These are phyloP conservation scores for Solanum paucissectum DNA, from an alignment of 257 asterid species.

Conservation along the genomic window DNA sequence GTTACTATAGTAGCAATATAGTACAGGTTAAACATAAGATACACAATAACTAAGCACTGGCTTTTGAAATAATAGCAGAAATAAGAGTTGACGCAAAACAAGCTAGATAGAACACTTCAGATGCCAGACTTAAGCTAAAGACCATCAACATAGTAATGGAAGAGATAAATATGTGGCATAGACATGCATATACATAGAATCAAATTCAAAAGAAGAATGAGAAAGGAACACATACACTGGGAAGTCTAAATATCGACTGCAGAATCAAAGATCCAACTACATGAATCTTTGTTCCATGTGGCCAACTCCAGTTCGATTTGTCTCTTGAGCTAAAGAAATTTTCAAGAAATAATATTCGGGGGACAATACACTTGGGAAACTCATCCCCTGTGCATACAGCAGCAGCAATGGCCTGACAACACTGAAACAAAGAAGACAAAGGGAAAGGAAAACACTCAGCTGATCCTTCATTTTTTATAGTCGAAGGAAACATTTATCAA, in stretches of 20 bases:
- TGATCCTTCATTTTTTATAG: not conserved
- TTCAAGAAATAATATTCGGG: conserved; percentile 71
- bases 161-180: not conserved
- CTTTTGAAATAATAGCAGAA: not conserved
- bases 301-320: conserved; percentile 80
- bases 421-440: conserved; percentile 32
- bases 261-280: conserved; percentile 81
- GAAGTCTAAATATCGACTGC: conserved; percentile 66
- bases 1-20: not conserved
- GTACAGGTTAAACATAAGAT: not conserved
- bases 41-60: not conserved
- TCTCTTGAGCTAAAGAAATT: conserved; percentile 42
- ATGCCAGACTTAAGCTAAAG: not conserved
- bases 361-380: conserved; percentile 48
- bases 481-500: not conserved
- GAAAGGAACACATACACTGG: conserved; percentile 47
- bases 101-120: not conserved
- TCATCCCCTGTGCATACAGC: conserved; percentile 51
- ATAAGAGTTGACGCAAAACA: not conserved
- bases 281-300: conserved; percentile 57
- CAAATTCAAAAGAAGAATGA: not conserved
- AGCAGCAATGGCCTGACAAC: conserved; percentile 78
- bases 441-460: not conserved
- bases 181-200: not conserved
- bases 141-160: not conserved